Conservation (phyloP, 78 protist genomes). For the Protostelium mycophagum region DNA sequence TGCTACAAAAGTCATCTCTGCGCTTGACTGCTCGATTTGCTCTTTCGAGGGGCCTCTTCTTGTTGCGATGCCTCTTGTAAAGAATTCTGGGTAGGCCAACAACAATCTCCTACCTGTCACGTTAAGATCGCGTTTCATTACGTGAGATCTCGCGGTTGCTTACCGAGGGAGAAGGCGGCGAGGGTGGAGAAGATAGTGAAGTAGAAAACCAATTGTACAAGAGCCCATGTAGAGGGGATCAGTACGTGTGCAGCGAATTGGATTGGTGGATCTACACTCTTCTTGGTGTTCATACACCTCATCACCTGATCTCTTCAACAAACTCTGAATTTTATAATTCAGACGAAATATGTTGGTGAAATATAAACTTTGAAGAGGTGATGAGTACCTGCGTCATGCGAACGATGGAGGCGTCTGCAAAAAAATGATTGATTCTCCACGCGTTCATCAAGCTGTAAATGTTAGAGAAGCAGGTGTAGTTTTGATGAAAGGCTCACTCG, state of each 20-base stretch:
- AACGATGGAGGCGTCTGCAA: background rate
- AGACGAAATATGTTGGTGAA: too few species aligned
- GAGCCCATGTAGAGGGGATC: background rate
- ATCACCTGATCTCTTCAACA: too few species aligned
- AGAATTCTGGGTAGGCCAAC: background rate
- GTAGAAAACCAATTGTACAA: background rate
- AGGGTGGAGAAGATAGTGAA: background rate
- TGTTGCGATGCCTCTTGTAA: background rate
- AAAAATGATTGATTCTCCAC: background rate
- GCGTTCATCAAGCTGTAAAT: background rate
- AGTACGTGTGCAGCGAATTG: background rate
- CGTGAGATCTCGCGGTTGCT: background rate
- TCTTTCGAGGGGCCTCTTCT: background rate
- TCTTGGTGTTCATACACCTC: too few species aligned
- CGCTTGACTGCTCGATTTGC: background rate
- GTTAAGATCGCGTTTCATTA: background rate
- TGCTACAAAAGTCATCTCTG: background rate
- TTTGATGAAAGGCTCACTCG: too few species aligned
- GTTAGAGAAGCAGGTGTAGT: background rate
- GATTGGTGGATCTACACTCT: background rate
- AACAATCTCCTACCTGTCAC: background rate
- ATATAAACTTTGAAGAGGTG: too few species aligned
- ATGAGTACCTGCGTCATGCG: background rate
- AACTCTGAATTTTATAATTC: too few species aligned
- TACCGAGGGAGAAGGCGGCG: background rate